These are phyloP conservation scores for Aphanomyces invadans DNA, from an alignment of 352 stramenopile genomes.

Conservation along the genomic window DNA sequence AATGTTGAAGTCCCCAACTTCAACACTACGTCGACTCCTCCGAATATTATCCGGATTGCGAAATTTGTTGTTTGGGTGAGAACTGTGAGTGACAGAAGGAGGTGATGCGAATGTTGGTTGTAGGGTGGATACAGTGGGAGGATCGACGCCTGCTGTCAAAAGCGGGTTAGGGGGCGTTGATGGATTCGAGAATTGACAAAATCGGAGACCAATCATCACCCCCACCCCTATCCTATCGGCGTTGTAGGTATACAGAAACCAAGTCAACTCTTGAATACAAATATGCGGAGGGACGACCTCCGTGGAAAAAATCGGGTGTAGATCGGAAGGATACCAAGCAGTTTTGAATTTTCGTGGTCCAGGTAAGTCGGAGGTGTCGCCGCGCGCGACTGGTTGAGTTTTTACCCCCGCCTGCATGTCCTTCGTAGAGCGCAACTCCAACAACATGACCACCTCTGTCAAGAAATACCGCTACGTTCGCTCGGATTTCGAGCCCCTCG, in stretches of 20 bases:
- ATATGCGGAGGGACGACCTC: too few relatives aligned
- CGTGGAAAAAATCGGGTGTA: not conserved
- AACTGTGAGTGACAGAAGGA: not conserved
- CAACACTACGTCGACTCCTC: too few relatives aligned
- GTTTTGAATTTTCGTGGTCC: slow-evolving; percentile 20
- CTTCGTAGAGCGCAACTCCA: not conserved
- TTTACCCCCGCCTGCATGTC: too few relatives aligned
- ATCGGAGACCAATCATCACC: not conserved
- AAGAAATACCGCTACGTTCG: slow-evolving; percentile 74
- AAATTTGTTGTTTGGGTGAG: too few relatives aligned
- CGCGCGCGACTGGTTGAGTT: too few relatives aligned
- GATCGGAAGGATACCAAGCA: too few relatives aligned
- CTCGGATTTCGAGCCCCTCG: slow-evolving; percentile 52
- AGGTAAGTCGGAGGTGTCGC: too few relatives aligned
- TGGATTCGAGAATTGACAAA: too few relatives aligned
- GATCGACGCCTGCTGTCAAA: not conserved
- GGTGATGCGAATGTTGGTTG: not conserved
- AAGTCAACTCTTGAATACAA: too few relatives aligned
- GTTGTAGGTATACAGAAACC: not conserved
- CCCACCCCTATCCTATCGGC: not conserved
- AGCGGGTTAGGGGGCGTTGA: too few relatives aligned
- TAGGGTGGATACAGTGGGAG: slow-evolving; percentile 1
- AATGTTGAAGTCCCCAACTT: too few relatives aligned
- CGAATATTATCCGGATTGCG: not conserved
- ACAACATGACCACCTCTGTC: not conserved